Conservation (phyloP, 1,139 yeast genomes). For the Sugiyamaella castrensis region DNA sequence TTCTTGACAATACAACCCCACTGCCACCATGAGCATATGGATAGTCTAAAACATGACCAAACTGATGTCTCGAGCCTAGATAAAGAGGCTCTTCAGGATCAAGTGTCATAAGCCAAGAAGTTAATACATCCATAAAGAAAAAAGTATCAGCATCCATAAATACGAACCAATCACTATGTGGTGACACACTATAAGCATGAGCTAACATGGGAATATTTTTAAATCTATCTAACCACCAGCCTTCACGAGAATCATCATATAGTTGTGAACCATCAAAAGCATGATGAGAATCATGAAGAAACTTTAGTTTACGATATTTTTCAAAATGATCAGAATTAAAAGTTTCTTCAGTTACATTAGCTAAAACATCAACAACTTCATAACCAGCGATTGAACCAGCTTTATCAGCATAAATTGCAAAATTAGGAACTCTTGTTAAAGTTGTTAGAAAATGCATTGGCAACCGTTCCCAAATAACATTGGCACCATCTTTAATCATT, state of each 20-base stretch:
- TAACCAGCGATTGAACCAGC: conserved; percentile 34
- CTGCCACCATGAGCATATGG: conserved; percentile 40
- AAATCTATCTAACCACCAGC: conserved; percentile 37
- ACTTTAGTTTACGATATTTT: conserved; percentile 28
- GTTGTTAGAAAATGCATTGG: conserved; percentile 38
- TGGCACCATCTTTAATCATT: conserved; percentile 39
- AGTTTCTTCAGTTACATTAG: conserved; percentile 25
- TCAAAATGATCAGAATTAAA: conserved; percentile 22
- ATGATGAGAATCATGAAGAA: conserved; percentile 26
- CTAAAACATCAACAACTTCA: conserved; percentile 35
- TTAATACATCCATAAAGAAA: conserved; percentile 29
- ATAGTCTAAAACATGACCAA: conserved; percentile 16
- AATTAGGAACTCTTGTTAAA: conserved; percentile 34
- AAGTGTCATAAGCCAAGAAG: too few relatives aligned
- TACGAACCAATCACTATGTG: conserved; percentile 34
- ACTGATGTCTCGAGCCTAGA: conserved; percentile 30
- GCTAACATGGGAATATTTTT: conserved; percentile 39
- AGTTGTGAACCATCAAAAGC: too few relatives aligned
- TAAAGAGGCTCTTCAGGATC: too few relatives aligned
- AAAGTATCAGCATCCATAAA: conserved; percentile 39
- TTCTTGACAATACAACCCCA: conserved; percentile 36
- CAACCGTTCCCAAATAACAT: conserved; percentile 37
- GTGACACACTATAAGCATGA: conserved; percentile 32
- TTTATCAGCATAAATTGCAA: conserved; percentile 37
- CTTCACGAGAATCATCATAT: conserved; percentile 16